A percentile compares a stretch with the other conserved stretches of the same genome.
phyloP scores from a whole-genome alignment of 495 filamentous ascomycete genomes.

The Xylaria curta region DNA sequence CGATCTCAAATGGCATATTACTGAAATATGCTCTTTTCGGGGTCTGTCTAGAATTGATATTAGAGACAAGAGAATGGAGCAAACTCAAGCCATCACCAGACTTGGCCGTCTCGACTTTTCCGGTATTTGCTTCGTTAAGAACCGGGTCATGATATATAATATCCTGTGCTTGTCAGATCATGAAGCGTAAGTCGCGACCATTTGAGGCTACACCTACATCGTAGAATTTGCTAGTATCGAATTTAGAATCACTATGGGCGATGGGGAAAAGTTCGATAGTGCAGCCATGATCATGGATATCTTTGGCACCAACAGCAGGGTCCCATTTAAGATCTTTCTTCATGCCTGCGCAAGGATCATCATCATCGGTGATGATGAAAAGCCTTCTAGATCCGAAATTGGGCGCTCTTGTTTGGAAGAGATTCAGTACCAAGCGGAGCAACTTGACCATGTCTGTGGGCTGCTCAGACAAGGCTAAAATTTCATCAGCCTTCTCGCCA shows the following conservation, averaged over 20 bases:
- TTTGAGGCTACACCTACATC: constrained; percentile 62
- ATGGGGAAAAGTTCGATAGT: constrained; percentile 95
- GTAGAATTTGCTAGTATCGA: constrained; percentile 89
- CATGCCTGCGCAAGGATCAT: constrained; percentile 74
- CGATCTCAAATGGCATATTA: constrained; percentile 83
- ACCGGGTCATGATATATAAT: constrained; percentile 73
- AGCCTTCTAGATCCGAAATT: constrained; percentile 92
- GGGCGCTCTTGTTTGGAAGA: constrained; percentile 92
- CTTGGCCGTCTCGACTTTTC: constrained; percentile 53
- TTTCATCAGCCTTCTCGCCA: constrained; percentile 69
- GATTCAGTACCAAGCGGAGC: constrained; percentile 92
- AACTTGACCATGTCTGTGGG: constrained; percentile 85
- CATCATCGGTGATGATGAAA: constrained; percentile 95
- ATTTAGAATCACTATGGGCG: constrained; percentile 72
- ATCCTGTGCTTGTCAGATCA: constrained; percentile 59
- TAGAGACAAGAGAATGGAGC: constrained; percentile 81
- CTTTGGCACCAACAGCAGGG: constrained; percentile 86
- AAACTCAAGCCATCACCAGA: constrained; percentile 78
- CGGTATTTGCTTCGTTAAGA: constrained; percentile 66
- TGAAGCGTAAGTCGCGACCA: constrained; percentile 16
- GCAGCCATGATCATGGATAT: constrained; percentile 93
- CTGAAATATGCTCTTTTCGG: constrained; percentile 88
- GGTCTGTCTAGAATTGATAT: constrained; percentile 88
- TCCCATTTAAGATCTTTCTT: constrained; percentile 74
- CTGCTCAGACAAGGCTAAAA: constrained; percentile 73